Percentiles rank a stretch among this genome's conserved stretches.
These are phyloP conservation scores for Verticillium tricorpus DNA, from an alignment of 2,329 filamentous ascomycete genomes.

Conservation along the genomic window DNA sequence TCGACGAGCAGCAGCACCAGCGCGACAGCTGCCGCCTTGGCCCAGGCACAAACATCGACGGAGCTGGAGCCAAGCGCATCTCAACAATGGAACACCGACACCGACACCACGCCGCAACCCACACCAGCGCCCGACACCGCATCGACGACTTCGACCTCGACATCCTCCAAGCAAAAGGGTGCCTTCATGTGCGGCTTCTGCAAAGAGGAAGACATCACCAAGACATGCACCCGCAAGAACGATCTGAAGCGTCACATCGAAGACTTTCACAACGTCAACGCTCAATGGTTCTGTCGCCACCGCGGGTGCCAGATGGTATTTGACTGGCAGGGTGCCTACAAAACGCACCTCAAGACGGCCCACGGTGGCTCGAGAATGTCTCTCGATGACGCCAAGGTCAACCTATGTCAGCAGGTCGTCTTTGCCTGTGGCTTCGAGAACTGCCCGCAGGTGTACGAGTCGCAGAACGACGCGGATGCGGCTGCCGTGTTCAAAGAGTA, in stretches of 20 bases:
- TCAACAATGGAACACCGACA: neutral
- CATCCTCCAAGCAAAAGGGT: slow-evolving; percentile 30
- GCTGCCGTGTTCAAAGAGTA: slow-evolving; percentile 37
- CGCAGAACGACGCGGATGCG: slow-evolving; percentile 32
- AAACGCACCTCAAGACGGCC: slow-evolving; percentile 38
- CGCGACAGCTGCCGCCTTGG: slow-evolving; percentile 8
- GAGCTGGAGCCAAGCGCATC: neutral
- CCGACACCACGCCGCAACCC: neutral
- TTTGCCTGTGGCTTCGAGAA: slow-evolving; percentile 44
- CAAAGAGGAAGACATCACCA: slow-evolving; percentile 33
- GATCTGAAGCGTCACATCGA: slow-evolving; percentile 45
- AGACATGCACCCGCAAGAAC: slow-evolving; percentile 41
- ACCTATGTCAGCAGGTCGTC: slow-evolving; percentile 39
- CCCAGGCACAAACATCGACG: slow-evolving; percentile 2
- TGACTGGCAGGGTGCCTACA: slow-evolving; percentile 44
- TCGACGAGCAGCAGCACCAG: slow-evolving; percentile 11
- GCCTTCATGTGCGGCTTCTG: slow-evolving; percentile 36
- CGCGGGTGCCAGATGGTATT: slow-evolving; percentile 38
- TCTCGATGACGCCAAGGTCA: slow-evolving; percentile 36
- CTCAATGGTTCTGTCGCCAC: slow-evolving; percentile 41
- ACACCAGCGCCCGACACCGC: slow-evolving; percentile 15
- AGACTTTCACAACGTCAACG: slow-evolving; percentile 42
- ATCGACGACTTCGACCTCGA: slow-evolving; percentile 13
- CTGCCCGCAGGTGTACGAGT: slow-evolving; percentile 39
- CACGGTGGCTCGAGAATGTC: slow-evolving; percentile 37